Evolutionary conservation across 768 basidiomycete genomes (phyloP).

Genomic region (Lactifluus piperatus): DNA sequence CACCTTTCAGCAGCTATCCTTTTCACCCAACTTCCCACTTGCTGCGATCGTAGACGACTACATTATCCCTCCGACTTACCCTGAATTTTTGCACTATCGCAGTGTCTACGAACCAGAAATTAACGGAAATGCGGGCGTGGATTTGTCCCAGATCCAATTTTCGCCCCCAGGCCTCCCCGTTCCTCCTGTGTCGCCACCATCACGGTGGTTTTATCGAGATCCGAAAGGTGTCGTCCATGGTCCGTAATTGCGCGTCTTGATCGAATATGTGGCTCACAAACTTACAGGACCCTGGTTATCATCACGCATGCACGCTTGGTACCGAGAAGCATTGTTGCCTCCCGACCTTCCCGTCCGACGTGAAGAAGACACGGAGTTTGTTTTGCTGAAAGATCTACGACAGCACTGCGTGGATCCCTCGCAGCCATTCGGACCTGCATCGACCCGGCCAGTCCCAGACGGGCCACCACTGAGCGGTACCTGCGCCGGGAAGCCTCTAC

Average conservation of each 20-base stretch:
- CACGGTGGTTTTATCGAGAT: slow-evolving; percentile 77
- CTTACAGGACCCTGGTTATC: slow-evolving; percentile 74
- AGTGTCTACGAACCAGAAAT: slow-evolving; percentile 51
- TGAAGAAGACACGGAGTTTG: slow-evolving; percentile 64
- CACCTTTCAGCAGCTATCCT: slow-evolving; percentile 84
- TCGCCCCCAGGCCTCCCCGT: slow-evolving; percentile 74
- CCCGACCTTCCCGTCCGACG: slow-evolving; percentile 73
- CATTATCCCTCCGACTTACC: slow-evolving; percentile 86
- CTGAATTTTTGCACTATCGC: slow-evolving; percentile 65
- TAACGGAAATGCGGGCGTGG: slow-evolving; percentile 32
- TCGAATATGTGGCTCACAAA: neutral
- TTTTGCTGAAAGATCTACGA: slow-evolving; percentile 63
- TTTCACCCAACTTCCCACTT: slow-evolving; percentile 82
- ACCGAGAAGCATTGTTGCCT: slow-evolving; percentile 74
- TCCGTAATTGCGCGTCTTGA: slow-evolving; percentile 29
- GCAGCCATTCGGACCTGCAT: slow-evolving; percentile 55
- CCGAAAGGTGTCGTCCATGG: slow-evolving; percentile 76
- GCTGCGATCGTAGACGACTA: slow-evolving; percentile 85
- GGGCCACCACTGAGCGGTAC: slow-evolving; percentile 24
- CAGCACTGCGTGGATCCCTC: slow-evolving; percentile 76
- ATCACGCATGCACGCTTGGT: slow-evolving; percentile 85
- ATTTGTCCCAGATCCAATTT: slow-evolving; percentile 56
- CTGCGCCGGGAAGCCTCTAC: slow-evolving; percentile 45
- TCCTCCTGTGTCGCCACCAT: slow-evolving; percentile 57
- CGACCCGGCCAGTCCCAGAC: slow-evolving; percentile 26